Evolutionary conservation across 2,329 filamentous ascomycete species (phyloP).

Genomic region (Scedosporium minutisporum): DNA sequence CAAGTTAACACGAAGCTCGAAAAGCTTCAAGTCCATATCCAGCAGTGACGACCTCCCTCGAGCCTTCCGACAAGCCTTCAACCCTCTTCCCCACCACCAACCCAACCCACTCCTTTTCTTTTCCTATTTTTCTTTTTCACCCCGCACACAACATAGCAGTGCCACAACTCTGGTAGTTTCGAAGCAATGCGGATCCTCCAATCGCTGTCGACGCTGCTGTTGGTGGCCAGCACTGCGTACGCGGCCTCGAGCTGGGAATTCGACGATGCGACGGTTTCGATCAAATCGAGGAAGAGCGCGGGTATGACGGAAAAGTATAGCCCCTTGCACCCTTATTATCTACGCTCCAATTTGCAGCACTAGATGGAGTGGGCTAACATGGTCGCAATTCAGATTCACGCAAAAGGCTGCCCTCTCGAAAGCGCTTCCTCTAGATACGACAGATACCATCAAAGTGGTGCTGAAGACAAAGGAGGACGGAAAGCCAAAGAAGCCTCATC

Average conservation of each 20-base stretch:
- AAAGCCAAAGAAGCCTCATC: slow-evolving; percentile 77
- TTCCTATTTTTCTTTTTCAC: not conserved
- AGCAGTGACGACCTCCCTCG: not conserved
- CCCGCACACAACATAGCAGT: slow-evolving; percentile 9
- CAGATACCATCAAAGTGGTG: slow-evolving; percentile 71
- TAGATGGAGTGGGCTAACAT: not conserved
- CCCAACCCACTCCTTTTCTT: not conserved
- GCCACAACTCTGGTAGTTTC: slow-evolving; percentile 3
- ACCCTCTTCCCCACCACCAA: slow-evolving; percentile 5
- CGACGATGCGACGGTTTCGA: slow-evolving; percentile 58
- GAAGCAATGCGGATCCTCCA: slow-evolving; percentile 26
- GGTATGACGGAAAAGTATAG: slow-evolving; percentile 58
- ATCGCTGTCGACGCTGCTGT: slow-evolving; percentile 28
- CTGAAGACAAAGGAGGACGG: slow-evolving; percentile 73
- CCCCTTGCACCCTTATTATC: not conserved
- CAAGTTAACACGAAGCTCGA: slow-evolving; percentile 6
- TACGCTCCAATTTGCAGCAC: not conserved
- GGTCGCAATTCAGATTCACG: slow-evolving; percentile 38
- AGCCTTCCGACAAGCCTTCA: slow-evolving; percentile 8
- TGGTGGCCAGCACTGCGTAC: slow-evolving; percentile 39
- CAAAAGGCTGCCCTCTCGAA: slow-evolving; percentile 51
- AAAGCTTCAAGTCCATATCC: not conserved
- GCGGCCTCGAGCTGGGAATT: slow-evolving; percentile 61
- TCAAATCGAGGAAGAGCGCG: slow-evolving; percentile 55
- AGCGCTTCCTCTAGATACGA: slow-evolving; percentile 52